Conservation (phyloP, 768 basidiomycete genomes). For the Pisolithus sp. region DNA sequence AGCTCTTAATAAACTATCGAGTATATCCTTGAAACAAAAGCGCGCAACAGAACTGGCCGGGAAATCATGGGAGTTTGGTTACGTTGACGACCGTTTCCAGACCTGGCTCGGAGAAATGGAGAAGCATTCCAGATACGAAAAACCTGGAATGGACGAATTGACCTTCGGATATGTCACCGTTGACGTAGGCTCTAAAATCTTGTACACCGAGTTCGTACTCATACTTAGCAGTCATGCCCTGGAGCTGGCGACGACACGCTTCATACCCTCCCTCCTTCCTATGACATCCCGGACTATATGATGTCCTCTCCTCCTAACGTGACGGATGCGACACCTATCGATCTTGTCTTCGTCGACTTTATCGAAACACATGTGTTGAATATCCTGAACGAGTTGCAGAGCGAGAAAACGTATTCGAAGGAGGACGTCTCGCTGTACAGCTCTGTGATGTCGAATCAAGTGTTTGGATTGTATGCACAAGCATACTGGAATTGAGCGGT, state of each 20-base stretch:
- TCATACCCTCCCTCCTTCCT: conserved; percentile 54
- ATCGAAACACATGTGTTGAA: conserved; percentile 43
- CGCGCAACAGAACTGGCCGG: conserved; percentile 13
- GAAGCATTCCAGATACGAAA: conserved; percentile 28
- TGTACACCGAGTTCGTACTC: background rate
- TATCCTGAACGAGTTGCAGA: conserved; percentile 42
- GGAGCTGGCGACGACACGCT: conserved; percentile 62
- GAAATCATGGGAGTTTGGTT: conserved; percentile 33
- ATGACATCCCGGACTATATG: conserved; percentile 48
- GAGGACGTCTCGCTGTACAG: background rate
- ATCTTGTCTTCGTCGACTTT: conserved; percentile 70
- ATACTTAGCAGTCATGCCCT: conserved; percentile 46
- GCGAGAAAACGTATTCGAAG: background rate
- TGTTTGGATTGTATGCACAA: conserved; percentile 37
- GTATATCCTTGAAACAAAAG: conserved; percentile 25
- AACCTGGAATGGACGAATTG: conserved; percentile 35
- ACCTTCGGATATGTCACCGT: conserved; percentile 66
- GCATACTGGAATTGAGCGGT: conserved; percentile 22
- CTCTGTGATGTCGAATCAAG: background rate
- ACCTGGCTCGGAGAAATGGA: conserved; percentile 54
- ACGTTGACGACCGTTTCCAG: conserved; percentile 42
- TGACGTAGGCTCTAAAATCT: conserved; percentile 36
- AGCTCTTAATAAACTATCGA: conserved; percentile 36
- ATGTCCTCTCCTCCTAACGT: conserved; percentile 43
- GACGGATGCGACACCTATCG: conserved; percentile 43